Evolutionary conservation across 2,329 filamentous ascomycete species (phyloP).

Genomic region (Aspergillus sp.): DNA sequence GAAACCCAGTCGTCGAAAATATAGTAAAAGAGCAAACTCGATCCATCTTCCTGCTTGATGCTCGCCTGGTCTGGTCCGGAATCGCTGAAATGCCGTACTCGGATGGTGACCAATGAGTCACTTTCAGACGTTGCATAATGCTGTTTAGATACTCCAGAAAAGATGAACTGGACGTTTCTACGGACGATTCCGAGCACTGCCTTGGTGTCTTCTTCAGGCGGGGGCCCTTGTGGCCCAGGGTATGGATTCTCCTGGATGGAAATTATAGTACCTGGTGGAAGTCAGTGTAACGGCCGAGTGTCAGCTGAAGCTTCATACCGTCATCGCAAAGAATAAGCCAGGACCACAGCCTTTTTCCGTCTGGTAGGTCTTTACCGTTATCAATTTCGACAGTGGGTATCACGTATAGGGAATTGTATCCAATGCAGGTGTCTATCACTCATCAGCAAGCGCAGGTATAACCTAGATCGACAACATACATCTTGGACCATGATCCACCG

Average conservation of each 20-base stretch:
- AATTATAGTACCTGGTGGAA: slow-evolving; percentile 57
- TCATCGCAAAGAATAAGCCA: slow-evolving; percentile 68
- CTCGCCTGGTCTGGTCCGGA: slow-evolving; percentile 27
- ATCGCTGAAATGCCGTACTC: slow-evolving; percentile 35
- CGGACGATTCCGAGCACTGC: slow-evolving; percentile 38
- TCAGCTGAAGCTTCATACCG: slow-evolving; percentile 33
- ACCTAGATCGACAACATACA: slow-evolving; percentile 42
- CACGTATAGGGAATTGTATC: slow-evolving; percentile 57
- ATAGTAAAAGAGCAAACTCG: slow-evolving; percentile 62
- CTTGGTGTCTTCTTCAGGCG: slow-evolving; percentile 19
- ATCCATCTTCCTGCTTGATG: slow-evolving; percentile 46
- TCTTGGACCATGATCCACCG: slow-evolving; percentile 62
- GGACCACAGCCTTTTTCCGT: slow-evolving; percentile 59
- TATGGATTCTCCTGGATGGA: slow-evolving; percentile 62
- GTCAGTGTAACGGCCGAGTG: slow-evolving; percentile 2
- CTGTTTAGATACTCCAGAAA: slow-evolving; percentile 56
- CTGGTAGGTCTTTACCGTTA: slow-evolving; percentile 34
- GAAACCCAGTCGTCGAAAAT: slow-evolving; percentile 65
- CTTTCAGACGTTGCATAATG: slow-evolving; percentile 43
- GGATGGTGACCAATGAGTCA: slow-evolving; percentile 46
- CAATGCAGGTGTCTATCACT: slow-evolving; percentile 59
- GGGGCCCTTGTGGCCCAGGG: slow-evolving; percentile 40
- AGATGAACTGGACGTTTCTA: slow-evolving; percentile 57
- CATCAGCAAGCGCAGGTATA: slow-evolving; percentile 4
- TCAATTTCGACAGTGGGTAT: slow-evolving; percentile 43